A percentile compares a stretch with the other conserved stretches of the same genome.
These are phyloP conservation scores for Aureococcus anophagefferens DNA, from an alignment of 108 stramenopile species.

Conservation along the genomic window DNA sequence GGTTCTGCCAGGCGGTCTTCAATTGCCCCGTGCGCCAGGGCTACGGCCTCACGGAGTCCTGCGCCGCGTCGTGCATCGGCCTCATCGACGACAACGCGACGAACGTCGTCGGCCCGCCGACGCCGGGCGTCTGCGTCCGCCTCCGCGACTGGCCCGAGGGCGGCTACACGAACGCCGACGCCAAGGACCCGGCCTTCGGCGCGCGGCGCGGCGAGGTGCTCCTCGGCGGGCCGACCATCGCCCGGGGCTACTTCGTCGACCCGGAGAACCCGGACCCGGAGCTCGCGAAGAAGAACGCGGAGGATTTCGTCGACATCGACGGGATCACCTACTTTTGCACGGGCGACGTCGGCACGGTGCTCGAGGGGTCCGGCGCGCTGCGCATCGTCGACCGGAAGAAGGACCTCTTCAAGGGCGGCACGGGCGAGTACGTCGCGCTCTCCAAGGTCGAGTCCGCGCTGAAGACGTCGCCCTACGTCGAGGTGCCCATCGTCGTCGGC, in stretches of 20 bases:
- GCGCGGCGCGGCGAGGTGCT: conserved; percentile 6
- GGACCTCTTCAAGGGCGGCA: conserved; percentile 44
- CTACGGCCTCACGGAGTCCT: too few species aligned
- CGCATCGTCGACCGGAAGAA: conserved; percentile 29
- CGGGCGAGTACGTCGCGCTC: conserved; percentile 36
- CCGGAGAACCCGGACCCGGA: conserved; percentile 22
- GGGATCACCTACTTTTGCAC: conserved; percentile 16
- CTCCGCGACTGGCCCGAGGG: too few species aligned
- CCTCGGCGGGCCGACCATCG: conserved; percentile 6
- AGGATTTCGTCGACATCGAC: conserved; percentile 7
- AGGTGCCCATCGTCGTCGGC: too few species aligned
- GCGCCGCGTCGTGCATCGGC: too few species aligned
- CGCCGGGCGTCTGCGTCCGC: too few species aligned
- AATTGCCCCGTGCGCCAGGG: conserved; percentile 22
- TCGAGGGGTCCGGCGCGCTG: conserved; percentile 7
- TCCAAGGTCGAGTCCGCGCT: conserved; percentile 31
- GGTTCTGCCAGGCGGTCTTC: conserved; percentile 15
- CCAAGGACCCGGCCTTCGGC: conserved; percentile 4
- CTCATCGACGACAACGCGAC: too few species aligned
- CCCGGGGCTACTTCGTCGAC: conserved; percentile 16
- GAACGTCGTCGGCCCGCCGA: too few species aligned
- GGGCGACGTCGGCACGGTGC: conserved; percentile 20
- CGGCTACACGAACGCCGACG: conserved; percentile 10
- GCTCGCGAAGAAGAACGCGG: too few species aligned
- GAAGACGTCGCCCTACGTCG: background rate